Evolutionary conservation across 768 basidiomycete species (phyloP).

Genomic region (Lentinula raphanica): DNA sequence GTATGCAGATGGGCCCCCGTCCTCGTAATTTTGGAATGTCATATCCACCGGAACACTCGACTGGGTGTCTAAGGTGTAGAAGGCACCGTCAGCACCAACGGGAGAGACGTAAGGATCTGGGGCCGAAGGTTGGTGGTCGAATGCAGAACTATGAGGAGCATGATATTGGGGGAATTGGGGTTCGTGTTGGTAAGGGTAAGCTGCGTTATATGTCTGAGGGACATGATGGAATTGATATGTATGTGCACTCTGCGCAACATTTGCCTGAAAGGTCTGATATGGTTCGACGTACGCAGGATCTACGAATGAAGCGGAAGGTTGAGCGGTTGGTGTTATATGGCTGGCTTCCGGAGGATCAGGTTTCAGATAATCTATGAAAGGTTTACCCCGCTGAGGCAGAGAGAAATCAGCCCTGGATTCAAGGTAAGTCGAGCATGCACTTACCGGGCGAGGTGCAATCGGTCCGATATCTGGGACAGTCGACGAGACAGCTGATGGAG

Average conservation of each 20-base stretch:
- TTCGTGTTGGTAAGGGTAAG: neutral
- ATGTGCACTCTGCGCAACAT: neutral
- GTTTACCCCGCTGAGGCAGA: neutral
- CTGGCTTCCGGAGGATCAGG: neutral
- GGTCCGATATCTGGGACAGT: neutral
- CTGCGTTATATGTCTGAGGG: neutral
- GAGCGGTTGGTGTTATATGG: neutral
- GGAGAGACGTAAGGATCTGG: neutral
- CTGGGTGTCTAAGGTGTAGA: neutral
- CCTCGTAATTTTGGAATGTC: neutral
- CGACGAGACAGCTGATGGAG: slow-evolving; percentile 12
- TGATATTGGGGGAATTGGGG: neutral
- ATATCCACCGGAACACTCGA: neutral
- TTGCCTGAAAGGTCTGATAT: neutral
- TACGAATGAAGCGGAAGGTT: neutral
- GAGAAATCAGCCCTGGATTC: neutral
- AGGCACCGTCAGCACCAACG: neutral
- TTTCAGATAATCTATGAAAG: slow-evolving; percentile 5
- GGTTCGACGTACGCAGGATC: neutral
- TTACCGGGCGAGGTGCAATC: neutral
- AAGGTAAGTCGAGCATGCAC: neutral
- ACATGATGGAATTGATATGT: neutral
- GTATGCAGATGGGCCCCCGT: neutral
- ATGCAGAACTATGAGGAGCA: neutral
- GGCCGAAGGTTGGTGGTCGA: neutral